Evolutionary conservation across 1,284 basidiomycete genomes (phyloP).

Genomic region (Malassezia psittaci): DNA sequence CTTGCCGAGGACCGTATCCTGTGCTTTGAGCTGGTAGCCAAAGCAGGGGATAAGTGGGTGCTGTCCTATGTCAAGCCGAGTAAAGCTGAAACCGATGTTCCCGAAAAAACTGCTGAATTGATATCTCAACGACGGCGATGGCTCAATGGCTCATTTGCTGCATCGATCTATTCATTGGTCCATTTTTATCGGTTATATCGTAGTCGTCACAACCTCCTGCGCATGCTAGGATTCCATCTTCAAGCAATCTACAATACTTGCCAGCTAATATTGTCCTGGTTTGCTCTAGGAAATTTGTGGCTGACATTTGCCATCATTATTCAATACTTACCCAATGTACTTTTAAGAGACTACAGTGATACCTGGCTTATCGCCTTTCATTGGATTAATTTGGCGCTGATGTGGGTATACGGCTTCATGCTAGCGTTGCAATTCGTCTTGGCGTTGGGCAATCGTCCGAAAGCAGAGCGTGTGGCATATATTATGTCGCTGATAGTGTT

Average conservation of each 20-base stretch:
- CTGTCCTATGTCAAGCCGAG: constrained; percentile 87
- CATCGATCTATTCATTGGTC: constrained; percentile 76
- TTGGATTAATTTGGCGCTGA: constrained; percentile 65
- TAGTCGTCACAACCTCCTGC: constrained; percentile 65
- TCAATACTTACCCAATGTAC: constrained; percentile 63
- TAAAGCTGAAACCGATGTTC: constrained; percentile 89
- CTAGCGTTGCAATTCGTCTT: constrained; percentile 83
- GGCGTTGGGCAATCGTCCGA: constrained; percentile 79
- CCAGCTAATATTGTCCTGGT: constrained; percentile 86
- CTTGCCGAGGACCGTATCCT: constrained; percentile 66
- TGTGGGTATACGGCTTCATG: constrained; percentile 77
- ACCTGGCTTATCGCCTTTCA: constrained; percentile 59
- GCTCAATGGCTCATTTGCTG: constrained; percentile 95
- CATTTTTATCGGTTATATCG: constrained; percentile 89
- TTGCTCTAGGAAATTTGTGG: constrained; percentile 82
- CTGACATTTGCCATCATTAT: constrained; percentile 93
- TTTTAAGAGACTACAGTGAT: constrained; percentile 64
- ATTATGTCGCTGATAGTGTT: constrained; percentile 64
- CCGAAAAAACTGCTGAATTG: constrained; percentile 66
- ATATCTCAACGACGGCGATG: constrained; percentile 86
- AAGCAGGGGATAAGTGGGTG: constrained; percentile 71
- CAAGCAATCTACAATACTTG: constrained; percentile 85
- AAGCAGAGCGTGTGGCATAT: constrained; percentile 77
- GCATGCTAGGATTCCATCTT: constrained; percentile 88
- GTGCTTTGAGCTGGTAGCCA: constrained; percentile 92